phyloP scores from a whole-genome alignment of 2,329 filamentous ascomycete genomes.

The Sclerotinia nivalis region DNA sequence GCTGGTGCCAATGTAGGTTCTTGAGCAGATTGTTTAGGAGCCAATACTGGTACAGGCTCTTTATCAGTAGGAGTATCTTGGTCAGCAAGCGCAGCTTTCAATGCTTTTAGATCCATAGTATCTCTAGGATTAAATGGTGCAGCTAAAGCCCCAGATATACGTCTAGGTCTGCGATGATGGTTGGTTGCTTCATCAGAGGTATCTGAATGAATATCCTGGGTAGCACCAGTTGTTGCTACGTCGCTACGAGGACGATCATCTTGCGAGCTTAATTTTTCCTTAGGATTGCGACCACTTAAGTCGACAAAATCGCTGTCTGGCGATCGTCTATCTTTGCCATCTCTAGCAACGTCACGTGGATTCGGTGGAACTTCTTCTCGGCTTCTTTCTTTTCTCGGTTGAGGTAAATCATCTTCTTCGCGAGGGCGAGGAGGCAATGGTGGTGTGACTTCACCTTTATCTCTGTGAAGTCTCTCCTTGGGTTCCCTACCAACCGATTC shows the following conservation, averaged over 20 bases:
- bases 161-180: slow-evolving; percentile 27
- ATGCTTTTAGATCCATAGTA: slow-evolving; percentile 40
- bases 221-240: slow-evolving; percentile 25
- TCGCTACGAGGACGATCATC: slow-evolving; percentile 32
- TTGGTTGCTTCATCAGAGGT: slow-evolving; percentile 33
- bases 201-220: slow-evolving; percentile 33
- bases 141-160: slow-evolving; percentile 31
- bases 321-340: slow-evolving; percentile 25
- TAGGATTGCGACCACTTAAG: slow-evolving; percentile 45
- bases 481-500: slow-evolving; percentile 34
- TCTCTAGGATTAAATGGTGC: slow-evolving; percentile 41
- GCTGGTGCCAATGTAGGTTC: slow-evolving; percentile 18
- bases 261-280: slow-evolving; percentile 48
- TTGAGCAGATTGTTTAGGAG: slow-evolving; percentile 25
- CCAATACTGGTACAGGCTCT: slow-evolving; percentile 20
- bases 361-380: slow-evolving; percentile 10
- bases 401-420: slow-evolving; percentile 15
- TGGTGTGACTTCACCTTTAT: slow-evolving; percentile 28
- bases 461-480: slow-evolving; percentile 32
- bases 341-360: slow-evolving; percentile 17
- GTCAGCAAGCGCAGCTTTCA: slow-evolving; percentile 39
- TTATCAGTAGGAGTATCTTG: slow-evolving; percentile 31
- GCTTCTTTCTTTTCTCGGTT: slow-evolving; percentile 10
- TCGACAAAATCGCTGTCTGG: slow-evolving; percentile 29
- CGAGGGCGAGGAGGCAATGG: slow-evolving; percentile 19